Percentiles rank a stretch among this genome's conserved stretches.
Evolutionary conservation across 441 rosid genomes (phyloP).

Genomic region (Viola pubescens): DNA sequence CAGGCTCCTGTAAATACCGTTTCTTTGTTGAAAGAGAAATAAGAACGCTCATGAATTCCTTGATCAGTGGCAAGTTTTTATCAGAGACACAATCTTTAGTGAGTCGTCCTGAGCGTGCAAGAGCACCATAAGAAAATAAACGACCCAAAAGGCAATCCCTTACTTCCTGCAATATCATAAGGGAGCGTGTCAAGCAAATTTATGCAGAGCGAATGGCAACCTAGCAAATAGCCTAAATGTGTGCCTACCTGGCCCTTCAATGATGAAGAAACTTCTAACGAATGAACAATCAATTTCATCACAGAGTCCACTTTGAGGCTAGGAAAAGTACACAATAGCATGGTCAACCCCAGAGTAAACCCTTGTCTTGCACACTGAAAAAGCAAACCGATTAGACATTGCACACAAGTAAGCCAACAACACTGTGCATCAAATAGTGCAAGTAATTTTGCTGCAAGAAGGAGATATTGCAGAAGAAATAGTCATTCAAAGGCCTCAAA

Average conservation of each 20-base stretch:
- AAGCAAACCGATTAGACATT: slow-evolving; percentile 1
- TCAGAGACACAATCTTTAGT: slow-evolving; percentile 48
- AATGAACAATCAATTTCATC: slow-evolving; percentile 58
- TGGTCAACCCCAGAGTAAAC: slow-evolving; percentile 81
- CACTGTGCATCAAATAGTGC: neutral
- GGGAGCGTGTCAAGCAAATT: slow-evolving; percentile 7
- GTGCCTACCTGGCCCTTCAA: slow-evolving; percentile 89
- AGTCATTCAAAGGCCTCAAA: neutral
- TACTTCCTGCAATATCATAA: slow-evolving; percentile 49
- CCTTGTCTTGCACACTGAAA: slow-evolving; percentile 92
- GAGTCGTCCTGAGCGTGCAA: slow-evolving; percentile 71
- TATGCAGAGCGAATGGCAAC: slow-evolving; percentile 11
- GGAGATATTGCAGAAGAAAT: slow-evolving; percentile 5
- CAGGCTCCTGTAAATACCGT: slow-evolving; percentile 89
- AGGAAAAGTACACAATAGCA: slow-evolving; percentile 42
- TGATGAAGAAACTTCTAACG: slow-evolving; percentile 73
- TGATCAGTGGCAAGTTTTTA: slow-evolving; percentile 41
- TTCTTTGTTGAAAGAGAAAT: slow-evolving; percentile 68
- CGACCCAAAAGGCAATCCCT: slow-evolving; percentile 85
- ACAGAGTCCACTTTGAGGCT: slow-evolving; percentile 57
- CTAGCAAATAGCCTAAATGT: slow-evolving; percentile 5
- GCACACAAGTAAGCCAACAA: slow-evolving; percentile 5
- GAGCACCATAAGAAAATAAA: slow-evolving; percentile 83
- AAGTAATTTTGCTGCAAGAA: neutral
- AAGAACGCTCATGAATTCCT: slow-evolving; percentile 51